Evolutionary conservation across 225 moss, liverwort and hornwort genomes (phyloP).

Genomic region (Pseudisothecium myosuroides): DNA sequence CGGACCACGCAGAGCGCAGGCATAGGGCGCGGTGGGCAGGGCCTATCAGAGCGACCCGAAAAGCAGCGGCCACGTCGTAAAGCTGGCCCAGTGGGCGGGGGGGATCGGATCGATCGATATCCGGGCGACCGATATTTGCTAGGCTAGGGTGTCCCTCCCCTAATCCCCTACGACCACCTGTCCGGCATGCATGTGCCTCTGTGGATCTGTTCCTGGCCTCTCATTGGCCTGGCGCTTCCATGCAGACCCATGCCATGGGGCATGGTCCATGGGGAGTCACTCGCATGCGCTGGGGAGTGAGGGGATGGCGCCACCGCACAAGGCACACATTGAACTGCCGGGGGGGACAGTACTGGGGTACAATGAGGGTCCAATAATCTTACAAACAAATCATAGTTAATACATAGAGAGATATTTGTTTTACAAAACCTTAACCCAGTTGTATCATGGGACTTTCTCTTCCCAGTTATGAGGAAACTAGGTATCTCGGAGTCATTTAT

Average conservation of each 20-base stretch:
- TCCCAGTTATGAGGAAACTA: too few species aligned
- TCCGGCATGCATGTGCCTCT: background rate
- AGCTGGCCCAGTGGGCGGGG: too few species aligned
- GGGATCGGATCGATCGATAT: background rate
- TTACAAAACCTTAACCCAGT: too few species aligned
- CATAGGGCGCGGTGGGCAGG: background rate
- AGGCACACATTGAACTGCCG: too few species aligned
- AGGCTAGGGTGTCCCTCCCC: too few species aligned
- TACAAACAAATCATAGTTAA: too few species aligned
- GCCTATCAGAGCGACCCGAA: background rate
- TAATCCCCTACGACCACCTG: background rate
- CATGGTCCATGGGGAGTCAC: background rate
- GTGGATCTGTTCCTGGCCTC: background rate
- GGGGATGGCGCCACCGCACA: too few species aligned
- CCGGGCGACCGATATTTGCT: background rate
- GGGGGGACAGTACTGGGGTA: too few species aligned
- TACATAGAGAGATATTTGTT: too few species aligned
- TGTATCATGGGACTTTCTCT: too few species aligned
- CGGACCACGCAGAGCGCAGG: background rate
- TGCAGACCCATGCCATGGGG: background rate
- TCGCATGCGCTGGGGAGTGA: background rate
- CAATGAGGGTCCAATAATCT: too few species aligned
- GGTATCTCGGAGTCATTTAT: too few species aligned
- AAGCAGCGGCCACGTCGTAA: background rate
- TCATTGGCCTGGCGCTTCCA: background rate